A percentile compares a stretch with the other conserved stretches of the same genome.
These are phyloP conservation scores for Gaultheria prostrata DNA, from an alignment of 148 eudicot species.

Conservation along the genomic window DNA sequence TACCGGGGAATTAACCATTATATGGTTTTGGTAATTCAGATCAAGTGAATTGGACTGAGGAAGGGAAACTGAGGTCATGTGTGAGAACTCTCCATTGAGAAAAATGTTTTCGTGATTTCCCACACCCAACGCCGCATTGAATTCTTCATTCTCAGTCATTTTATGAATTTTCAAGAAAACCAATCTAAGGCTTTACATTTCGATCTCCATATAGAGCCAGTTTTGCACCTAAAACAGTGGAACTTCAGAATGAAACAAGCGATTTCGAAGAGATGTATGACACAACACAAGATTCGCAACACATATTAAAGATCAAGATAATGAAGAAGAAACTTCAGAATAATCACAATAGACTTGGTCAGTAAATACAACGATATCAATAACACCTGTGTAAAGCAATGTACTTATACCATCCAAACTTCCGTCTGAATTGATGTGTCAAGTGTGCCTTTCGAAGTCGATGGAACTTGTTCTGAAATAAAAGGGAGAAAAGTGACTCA, in stretches of 20 bases:
- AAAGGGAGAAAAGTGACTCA: background rate
- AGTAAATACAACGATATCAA: background rate
- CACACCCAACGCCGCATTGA: conserved; percentile 29
- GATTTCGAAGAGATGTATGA: background rate
- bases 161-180: conserved; percentile 5
- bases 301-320: background rate
- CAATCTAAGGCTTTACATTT: background rate
- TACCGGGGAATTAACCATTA: conserved; percentile 44
- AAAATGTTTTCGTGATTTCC: conserved; percentile 19
- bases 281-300: background rate
- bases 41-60: conserved; percentile 29
- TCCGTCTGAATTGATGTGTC: background rate
- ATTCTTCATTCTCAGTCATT: conserved; percentile 32
- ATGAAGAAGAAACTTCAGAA: background rate
- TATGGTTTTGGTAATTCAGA: conserved; percentile 32
- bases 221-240: background rate
- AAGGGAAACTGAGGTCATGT: conserved; percentile 26
- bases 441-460: background rate
- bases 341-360: too few relatives aligned
- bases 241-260: background rate
- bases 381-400: background rate
- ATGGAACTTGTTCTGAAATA: background rate
- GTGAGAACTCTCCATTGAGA: conserved; percentile 32
- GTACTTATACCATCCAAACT: background rate
- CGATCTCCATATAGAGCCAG: background rate